Evolutionary conservation across 2,329 filamentous ascomycete species (phyloP), one percentile per base, ranked within the genome.

Genomic region (Colletotrichum truncatum): DNA sequence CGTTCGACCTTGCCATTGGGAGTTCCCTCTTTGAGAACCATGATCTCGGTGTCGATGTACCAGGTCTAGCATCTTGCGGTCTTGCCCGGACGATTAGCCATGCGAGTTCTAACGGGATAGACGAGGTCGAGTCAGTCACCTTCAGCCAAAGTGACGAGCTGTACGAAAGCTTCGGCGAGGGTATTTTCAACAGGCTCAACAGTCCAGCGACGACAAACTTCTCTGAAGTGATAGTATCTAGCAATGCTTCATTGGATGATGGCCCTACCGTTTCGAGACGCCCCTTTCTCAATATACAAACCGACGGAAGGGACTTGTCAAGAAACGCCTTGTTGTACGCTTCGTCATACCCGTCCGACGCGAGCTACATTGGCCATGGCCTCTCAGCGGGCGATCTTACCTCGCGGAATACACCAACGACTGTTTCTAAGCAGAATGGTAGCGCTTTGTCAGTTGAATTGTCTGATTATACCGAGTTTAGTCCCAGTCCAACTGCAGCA

Each of bases 61-160:
- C 55, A 5, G 49, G 26, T 14, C 55, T 46, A 6, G n/a, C 14
- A 1, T 48, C 46, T 1, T 52, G 18, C 25, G 55, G 32, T 2
- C 48, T 59, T 14, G 30, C 54, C 16, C 36, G 30, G 2, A 60
- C 45, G 6, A 52, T 48, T 23, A 64, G 61, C 11, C 61, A 53
- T 11, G 61, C 61, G 23, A 65, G 62, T 41, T 65, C 62, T 4
- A 39, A 46, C 6, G 62, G 49, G 11, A 28, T 54, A 9, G 61
- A 64, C 11, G 61, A 64, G 1, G 32, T 58, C 26, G 57, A 41
- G 16, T 64, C 60, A 12, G 16, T 63, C 36, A 43, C 21, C 10
- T 46, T 64, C 36, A 64, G 60, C 46, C n/a, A 34, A 3, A 14
- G 28, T 9, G 61, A 55, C 6, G 60, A 58, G 8, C 10, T 30